These are phyloP conservation scores for Leptodontidium sp. DNA, from an alignment of 2,329 filamentous ascomycete genomes.

Conservation along the genomic window DNA sequence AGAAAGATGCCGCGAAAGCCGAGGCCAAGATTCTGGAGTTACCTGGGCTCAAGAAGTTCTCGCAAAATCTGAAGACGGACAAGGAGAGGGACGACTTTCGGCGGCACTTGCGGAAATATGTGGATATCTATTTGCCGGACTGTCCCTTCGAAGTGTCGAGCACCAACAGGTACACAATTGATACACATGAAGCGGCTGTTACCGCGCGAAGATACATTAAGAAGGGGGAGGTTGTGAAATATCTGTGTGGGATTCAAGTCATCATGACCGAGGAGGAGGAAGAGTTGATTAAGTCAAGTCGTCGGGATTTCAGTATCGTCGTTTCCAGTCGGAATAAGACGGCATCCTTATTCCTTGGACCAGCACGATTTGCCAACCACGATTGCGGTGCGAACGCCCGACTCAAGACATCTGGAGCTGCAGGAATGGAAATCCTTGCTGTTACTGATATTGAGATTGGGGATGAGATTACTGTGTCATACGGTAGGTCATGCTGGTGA, in stretches of 20 bases:
- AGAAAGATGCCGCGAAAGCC: slow-evolving; percentile 74
- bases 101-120: slow-evolving; percentile 86
- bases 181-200: slow-evolving; percentile 86
- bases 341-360: slow-evolving; percentile 91
- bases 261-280: slow-evolving; percentile 93
- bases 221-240: slow-evolving; percentile 87
- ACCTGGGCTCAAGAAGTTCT: slow-evolving; percentile 76
- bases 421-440: slow-evolving; percentile 91
- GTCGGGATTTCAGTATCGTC: slow-evolving; percentile 97
- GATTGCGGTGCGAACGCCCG: slow-evolving; percentile 93
- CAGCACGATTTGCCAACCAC: slow-evolving; percentile 95
- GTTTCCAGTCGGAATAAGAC: slow-evolving; percentile 92
- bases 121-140: slow-evolving; percentile 91
- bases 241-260: slow-evolving; percentile 90
- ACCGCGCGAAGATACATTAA: slow-evolving; percentile 82
- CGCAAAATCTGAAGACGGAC: slow-evolving; percentile 71
- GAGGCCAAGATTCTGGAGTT: slow-evolving; percentile 77
- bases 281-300: slow-evolving; percentile 76
- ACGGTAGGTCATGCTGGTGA: slow-evolving; percentile 55
- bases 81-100: slow-evolving; percentile 88
- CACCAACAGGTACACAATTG: slow-evolving; percentile 88
- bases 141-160: slow-evolving; percentile 94
- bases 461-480: slow-evolving; percentile 96
- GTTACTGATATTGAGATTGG: slow-evolving; percentile 82
- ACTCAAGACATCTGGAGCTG: slow-evolving; percentile 81